Percentiles rank a stretch among this genome's conserved stretches.
phyloP scores from a whole-genome alignment of 2,329 filamentous ascomycete genomes.

The Phaeoacremonium minimum region DNA sequence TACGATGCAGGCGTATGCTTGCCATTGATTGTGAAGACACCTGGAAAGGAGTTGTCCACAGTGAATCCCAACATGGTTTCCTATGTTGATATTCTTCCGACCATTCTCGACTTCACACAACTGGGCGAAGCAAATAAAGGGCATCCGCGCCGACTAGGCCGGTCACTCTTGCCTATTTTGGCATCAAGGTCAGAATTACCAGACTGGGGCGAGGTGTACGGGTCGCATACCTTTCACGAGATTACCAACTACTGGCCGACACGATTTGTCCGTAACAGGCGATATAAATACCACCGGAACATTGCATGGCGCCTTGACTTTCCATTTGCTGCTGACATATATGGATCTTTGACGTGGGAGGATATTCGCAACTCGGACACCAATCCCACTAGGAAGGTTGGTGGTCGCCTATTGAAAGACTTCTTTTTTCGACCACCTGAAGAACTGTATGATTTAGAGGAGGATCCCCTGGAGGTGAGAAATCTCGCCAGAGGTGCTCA shows the following conservation, averaged over 20 bases:
- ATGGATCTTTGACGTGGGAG: slow-evolving; percentile 37
- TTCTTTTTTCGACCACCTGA: slow-evolving; percentile 40
- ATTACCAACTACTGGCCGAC: slow-evolving; percentile 47
- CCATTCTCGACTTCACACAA: slow-evolving; percentile 38
- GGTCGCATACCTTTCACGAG: slow-evolving; percentile 49
- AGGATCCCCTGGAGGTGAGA: slow-evolving; percentile 37
- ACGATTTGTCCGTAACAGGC: slow-evolving; percentile 33
- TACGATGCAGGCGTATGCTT: slow-evolving; percentile 41
- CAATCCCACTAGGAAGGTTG: slow-evolving; percentile 25
- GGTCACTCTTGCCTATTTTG: slow-evolving; percentile 12
- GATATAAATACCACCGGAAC: slow-evolving; percentile 47
- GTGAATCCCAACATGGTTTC: slow-evolving; percentile 39
- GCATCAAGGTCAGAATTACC: neutral
- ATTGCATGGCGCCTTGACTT: slow-evolving; percentile 44
- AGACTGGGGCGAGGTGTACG: slow-evolving; percentile 31
- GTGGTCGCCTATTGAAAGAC: slow-evolving; percentile 28
- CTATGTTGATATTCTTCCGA: slow-evolving; percentile 40
- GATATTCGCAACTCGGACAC: slow-evolving; percentile 31
- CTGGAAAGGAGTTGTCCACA: slow-evolving; percentile 18
- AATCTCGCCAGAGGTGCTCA: slow-evolving; percentile 33
- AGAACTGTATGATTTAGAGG: slow-evolving; percentile 40
- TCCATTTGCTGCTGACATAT: slow-evolving; percentile 40
- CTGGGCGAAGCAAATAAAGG: no score
- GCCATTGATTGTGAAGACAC: slow-evolving; percentile 33
- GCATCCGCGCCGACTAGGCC: no score